phyloP scores from a whole-genome alignment of 768 basidiomycete genomes.

The Chalciporus pseudorubinellus region DNA sequence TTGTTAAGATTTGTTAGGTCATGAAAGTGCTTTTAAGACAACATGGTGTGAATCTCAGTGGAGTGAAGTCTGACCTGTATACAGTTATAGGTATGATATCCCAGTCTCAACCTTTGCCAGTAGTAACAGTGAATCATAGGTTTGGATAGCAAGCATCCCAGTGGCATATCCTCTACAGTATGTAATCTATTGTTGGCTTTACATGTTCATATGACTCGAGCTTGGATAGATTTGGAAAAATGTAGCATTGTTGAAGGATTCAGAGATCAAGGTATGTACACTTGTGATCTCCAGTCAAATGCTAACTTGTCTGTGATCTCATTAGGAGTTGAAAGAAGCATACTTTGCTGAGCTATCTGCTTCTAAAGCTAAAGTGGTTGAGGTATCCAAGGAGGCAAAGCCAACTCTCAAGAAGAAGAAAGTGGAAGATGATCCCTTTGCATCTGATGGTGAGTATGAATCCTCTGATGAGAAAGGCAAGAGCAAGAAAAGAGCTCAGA shows the following conservation, averaged over 20 bases:
- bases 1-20: conserved; percentile 37
- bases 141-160: conserved; percentile 74
- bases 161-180: conserved; percentile 70
- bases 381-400: conserved; percentile 20
- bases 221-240: conserved; percentile 66
- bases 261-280: conserved; percentile 57
- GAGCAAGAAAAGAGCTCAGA: conserved; percentile 13
- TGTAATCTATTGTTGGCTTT: conserved; percentile 11
- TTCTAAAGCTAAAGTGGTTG: conserved; percentile 24
- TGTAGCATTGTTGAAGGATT: conserved; percentile 51
- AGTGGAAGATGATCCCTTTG: conserved; percentile 47
- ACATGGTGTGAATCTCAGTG: conserved; percentile 62
- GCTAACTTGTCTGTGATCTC: neutral
- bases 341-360: conserved; percentile 49
- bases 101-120: neutral
- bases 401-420: conserved; percentile 46
- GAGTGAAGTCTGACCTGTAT: conserved; percentile 73
- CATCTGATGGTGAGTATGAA: conserved; percentile 43
- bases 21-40: conserved; percentile 66
- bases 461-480: conserved; percentile 17
- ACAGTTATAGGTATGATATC: conserved; percentile 51
- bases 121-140: conserved; percentile 37
- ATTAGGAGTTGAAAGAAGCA: conserved; percentile 60
- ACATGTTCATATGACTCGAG: neutral
- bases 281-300: neutral